A percentile compares a stretch with the other conserved stretches of the same genome.
phyloP scores from a whole-genome alignment of 331 rosid species.

The Malus hybrid region DNA sequence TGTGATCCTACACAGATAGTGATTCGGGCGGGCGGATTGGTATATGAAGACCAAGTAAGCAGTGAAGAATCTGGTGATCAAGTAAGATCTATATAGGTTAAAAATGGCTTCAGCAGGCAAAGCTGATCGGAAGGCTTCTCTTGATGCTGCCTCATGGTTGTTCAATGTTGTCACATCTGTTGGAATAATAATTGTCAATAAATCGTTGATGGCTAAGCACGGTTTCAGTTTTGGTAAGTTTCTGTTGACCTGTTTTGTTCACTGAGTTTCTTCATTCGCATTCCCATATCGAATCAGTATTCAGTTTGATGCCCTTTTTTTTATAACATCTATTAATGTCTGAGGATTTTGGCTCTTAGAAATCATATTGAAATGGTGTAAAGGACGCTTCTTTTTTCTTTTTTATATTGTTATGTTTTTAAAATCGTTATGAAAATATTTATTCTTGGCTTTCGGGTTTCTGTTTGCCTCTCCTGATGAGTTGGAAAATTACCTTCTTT shows the following conservation, averaged over 20 bases:
- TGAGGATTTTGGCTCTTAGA: not conserved
- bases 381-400: not conserved
- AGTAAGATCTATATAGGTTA: conserved; percentile 15
- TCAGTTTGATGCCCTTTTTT: not conserved
- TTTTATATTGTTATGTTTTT: not conserved
- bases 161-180: conserved; percentile 93
- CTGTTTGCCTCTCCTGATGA: not conserved
- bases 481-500: not conserved
- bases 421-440: not conserved
- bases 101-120: conserved; percentile 50
- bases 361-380: not conserved
- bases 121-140: conserved; percentile 61
- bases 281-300: not conserved
- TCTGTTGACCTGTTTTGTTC: not conserved
- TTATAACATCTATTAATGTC: not conserved
- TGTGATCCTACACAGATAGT: conserved; percentile 26
- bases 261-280: not conserved
- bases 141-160: conserved; percentile 87
- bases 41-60: conserved; percentile 30
- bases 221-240: conserved; percentile 79
- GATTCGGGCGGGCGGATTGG: conserved; percentile 2
- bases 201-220: conserved; percentile 77
- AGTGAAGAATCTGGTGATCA: conserved; percentile 20
- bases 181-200: conserved; percentile 81
- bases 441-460: not conserved